Percentiles rank a stretch among this genome's conserved stretches.
phyloP scores from a whole-genome alignment of 352 stramenopile species.

The Globisporangium nagaii region DNA sequence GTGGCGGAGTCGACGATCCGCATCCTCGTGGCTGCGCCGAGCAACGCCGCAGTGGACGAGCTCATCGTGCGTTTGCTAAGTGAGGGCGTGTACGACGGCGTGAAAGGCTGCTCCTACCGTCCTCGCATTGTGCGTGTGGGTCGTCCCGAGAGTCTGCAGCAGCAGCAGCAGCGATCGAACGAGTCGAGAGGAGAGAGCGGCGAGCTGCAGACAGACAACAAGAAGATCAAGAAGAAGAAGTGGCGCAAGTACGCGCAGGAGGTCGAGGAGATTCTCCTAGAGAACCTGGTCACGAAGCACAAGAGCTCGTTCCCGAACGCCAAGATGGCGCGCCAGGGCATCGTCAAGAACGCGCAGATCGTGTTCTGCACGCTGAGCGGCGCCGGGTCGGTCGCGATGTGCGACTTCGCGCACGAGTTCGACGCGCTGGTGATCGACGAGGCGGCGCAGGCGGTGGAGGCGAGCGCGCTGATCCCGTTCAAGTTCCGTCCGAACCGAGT shows the following conservation, averaged over 20 bases:
- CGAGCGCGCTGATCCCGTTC: constrained; percentile 95
- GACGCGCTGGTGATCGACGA: constrained; percentile 97
- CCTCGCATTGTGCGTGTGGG: constrained; percentile 72
- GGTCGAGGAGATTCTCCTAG: constrained; percentile 65
- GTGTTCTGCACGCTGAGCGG: constrained; percentile 85
- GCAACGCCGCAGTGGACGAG: constrained; percentile 78
- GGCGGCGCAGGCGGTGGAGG: constrained; percentile 95
- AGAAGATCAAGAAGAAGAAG: constrained; percentile 60
- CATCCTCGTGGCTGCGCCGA: constrained; percentile 69
- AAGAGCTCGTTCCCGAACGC: constrained; percentile 46
- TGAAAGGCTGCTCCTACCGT: constrained; percentile 38
- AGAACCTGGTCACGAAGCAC: constrained; percentile 62
- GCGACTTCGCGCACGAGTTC: constrained; percentile 90
- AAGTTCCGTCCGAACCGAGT: constrained; percentile 81
- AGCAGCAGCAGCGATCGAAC: constrained; percentile 16
- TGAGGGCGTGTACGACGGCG: constrained; percentile 53
- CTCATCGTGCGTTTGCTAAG: constrained; percentile 63
- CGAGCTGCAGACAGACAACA: constrained; percentile 13
- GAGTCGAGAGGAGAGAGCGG: constrained; percentile 17
- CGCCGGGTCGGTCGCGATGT: constrained; percentile 70
- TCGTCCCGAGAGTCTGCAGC: constrained; percentile 45
- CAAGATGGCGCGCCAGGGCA: constrained; percentile 53
- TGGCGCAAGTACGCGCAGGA: constrained; percentile 69
- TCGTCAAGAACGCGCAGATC: constrained; percentile 73
- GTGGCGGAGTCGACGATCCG: constrained; percentile 59